These are phyloP conservation scores for Rutstroemia sp. DNA, from an alignment of 2,329 filamentous ascomycete genomes.

Conservation along the genomic window DNA sequence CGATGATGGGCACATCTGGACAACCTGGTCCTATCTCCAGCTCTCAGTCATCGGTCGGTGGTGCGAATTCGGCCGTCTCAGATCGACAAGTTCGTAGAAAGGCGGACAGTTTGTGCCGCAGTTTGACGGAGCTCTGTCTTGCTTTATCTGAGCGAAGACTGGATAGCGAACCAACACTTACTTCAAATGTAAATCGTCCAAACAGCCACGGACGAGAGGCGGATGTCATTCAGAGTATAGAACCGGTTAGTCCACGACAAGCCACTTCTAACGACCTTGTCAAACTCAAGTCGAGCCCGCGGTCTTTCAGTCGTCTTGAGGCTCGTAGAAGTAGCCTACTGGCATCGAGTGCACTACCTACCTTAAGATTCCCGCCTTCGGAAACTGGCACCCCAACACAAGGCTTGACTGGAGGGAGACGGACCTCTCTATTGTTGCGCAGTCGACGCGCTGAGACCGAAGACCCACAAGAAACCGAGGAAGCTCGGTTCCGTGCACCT, in stretches of 20 bases:
- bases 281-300: constrained; percentile 25
- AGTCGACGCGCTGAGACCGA: constrained; percentile 26
- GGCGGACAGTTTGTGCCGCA: constrained; percentile 86
- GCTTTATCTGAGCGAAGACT: constrained; percentile 59
- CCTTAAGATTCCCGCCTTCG: constrained; percentile 23
- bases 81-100: constrained; percentile 86
- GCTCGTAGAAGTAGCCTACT: constrained; percentile 30
- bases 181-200: constrained; percentile 12
- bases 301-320: constrained; percentile 28
- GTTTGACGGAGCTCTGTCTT: constrained; percentile 85
- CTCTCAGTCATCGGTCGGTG: constrained; percentile 38
- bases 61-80: constrained; percentile 39
- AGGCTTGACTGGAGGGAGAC: constrained; percentile 46
- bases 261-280: constrained; percentile 16
- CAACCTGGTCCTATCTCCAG: constrained; percentile 63
- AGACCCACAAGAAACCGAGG: constrained; percentile 32
- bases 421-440: constrained; percentile 47
- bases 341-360: constrained; percentile 25
- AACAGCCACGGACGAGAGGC: constrained; percentile 16
- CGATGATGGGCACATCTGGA: constrained; percentile 67
- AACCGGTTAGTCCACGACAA: constrained; percentile 16
- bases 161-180: constrained; percentile 16
- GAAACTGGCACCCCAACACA: constrained; percentile 32
- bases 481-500: constrained; percentile 45
- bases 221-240: constrained; percentile 16